These are phyloP conservation scores for Nicotiana tomentosiformis DNA, from an alignment of 257 asterid species.

Conservation along the genomic window DNA sequence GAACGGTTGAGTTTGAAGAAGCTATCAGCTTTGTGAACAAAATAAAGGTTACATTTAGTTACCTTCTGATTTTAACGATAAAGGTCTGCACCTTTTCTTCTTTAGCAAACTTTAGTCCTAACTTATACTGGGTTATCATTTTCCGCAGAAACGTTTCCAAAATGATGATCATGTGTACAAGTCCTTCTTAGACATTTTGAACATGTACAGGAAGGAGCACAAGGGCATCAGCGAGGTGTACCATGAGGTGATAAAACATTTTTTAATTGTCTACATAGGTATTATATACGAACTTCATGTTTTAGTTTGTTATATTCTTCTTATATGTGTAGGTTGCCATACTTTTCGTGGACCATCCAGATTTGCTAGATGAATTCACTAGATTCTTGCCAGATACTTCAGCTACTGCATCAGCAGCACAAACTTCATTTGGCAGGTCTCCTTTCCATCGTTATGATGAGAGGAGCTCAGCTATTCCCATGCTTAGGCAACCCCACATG, in stretches of 20 bases:
- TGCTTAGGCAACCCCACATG: constrained; percentile 47
- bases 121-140: constrained; percentile 6
- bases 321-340: constrained; percentile 62
- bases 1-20: constrained; percentile 91
- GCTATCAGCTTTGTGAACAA: constrained; percentile 95
- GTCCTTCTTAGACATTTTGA: constrained; percentile 92
- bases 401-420: constrained; percentile 54
- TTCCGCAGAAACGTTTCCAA: constrained; percentile 81
- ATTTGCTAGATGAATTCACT: constrained; percentile 93
- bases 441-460: constrained; percentile 63
- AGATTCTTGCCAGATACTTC: constrained; percentile 89
- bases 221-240: constrained; percentile 90
- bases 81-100: background rate
- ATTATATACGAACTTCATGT: background rate
- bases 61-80: background rate
- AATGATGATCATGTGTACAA: constrained; percentile 89
- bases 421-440: constrained; percentile 54
- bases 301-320: background rate
- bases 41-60: constrained; percentile 60
- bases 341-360: constrained; percentile 79
- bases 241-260: constrained; percentile 62
- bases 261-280: background rate
- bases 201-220: constrained; percentile 96
- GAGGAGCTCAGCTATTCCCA: constrained; percentile 69
- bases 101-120: background rate